phyloP scores from a whole-genome alignment of 306 rosid genomes.

The Vicia villosa region DNA sequence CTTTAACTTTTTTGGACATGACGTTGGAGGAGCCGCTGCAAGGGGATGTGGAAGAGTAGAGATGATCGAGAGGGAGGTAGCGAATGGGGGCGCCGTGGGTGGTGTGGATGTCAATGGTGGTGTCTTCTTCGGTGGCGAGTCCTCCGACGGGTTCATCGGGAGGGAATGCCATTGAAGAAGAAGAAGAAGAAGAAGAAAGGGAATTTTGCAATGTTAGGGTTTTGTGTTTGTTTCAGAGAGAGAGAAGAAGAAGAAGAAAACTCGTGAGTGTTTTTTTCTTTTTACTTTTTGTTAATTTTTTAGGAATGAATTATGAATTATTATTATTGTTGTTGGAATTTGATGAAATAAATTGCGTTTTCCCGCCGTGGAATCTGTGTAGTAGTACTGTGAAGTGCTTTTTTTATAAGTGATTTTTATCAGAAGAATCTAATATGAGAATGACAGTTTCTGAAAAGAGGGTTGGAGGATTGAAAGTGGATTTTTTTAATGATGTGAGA shows the following conservation, averaged over 20 bases:
- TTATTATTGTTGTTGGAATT: too few species aligned
- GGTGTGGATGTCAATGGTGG: conserved; percentile 58
- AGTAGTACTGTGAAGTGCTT: too few species aligned
- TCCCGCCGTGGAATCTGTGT: too few species aligned
- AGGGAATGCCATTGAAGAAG: conserved; percentile 54
- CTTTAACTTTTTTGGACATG: conserved; percentile 94
- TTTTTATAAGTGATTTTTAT: too few species aligned
- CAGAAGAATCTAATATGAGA: too few species aligned
- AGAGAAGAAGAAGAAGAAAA: not conserved
- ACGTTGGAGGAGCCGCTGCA: conserved; percentile 89
- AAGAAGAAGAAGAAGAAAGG: not conserved
- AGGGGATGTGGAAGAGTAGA: conserved; percentile 89
- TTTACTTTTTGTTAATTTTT: too few species aligned
- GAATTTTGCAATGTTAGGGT: conserved; percentile 26
- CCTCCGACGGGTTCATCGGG: conserved; percentile 25
- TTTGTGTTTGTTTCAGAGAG: not conserved
- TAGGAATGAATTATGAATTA: too few species aligned
- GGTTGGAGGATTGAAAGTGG: too few species aligned
- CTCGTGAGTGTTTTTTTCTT: not conserved
- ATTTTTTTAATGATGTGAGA: too few species aligned
- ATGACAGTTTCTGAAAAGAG: too few species aligned
- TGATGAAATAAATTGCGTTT: too few species aligned
- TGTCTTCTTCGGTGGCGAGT: conserved; percentile 50
- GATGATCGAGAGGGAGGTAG: conserved; percentile 85
- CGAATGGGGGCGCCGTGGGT: conserved; percentile 66